These are phyloP conservation scores for Fusarium heterosporum DNA, from an alignment of 2,329 filamentous ascomycete genomes.

Conservation along the genomic window DNA sequence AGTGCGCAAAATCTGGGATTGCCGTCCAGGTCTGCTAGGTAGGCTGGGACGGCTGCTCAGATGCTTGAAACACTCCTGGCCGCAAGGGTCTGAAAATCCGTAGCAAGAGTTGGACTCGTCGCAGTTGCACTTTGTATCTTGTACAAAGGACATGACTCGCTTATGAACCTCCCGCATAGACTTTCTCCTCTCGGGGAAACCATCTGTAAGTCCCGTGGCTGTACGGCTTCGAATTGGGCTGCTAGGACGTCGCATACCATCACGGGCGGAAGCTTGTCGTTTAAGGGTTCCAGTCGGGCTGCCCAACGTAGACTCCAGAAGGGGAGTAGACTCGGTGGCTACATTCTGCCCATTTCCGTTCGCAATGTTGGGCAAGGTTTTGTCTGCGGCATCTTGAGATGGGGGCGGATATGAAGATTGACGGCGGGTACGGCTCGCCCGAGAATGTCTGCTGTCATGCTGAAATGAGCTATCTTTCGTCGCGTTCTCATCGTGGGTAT, in stretches of 20 bases:
- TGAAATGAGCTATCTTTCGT: slow-evolving; percentile 46
- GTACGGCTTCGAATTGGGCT: slow-evolving; percentile 47
- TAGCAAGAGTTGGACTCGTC: slow-evolving; percentile 71
- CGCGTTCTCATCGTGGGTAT: slow-evolving; percentile 71
- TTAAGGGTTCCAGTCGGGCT: slow-evolving; percentile 44
- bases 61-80: slow-evolving; percentile 74
- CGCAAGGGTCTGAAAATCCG: slow-evolving; percentile 74
- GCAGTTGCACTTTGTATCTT: slow-evolving; percentile 72
- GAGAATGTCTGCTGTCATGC: slow-evolving; percentile 47
- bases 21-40: slow-evolving; percentile 47
- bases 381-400: slow-evolving; percentile 34
- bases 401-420: slow-evolving; percentile 47
- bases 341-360: slow-evolving; percentile 40
- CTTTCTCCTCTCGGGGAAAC: slow-evolving; percentile 57
- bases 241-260: slow-evolving; percentile 47
- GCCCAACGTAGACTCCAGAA: slow-evolving; percentile 54
- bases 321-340: slow-evolving; percentile 61
- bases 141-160: slow-evolving; percentile 72
- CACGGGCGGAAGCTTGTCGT: slow-evolving; percentile 48
- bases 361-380: slow-evolving; percentile 29
- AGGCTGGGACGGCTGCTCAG: slow-evolving; percentile 55
- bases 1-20: slow-evolving; percentile 56
- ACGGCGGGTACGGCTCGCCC: slow-evolving; percentile 50
- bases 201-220: slow-evolving; percentile 46
- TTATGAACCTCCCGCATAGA: slow-evolving; percentile 67